These are phyloP conservation scores for Inga leiocalycina DNA, from an alignment of 306 rosid species.

Conservation along the genomic window DNA sequence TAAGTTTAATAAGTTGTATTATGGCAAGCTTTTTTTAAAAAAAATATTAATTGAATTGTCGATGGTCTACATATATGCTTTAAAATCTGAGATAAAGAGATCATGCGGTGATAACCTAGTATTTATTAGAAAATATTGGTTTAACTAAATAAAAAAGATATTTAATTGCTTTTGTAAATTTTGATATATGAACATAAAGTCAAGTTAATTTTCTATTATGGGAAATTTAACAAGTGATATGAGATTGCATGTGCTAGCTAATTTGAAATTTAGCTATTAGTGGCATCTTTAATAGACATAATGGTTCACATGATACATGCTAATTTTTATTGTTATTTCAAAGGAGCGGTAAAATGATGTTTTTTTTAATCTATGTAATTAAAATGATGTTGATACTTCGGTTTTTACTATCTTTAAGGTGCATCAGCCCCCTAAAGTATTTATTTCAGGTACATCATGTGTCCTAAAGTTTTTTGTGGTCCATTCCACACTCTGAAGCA, in stretches of 20 bases:
- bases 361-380: too few species aligned
- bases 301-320: not conserved
- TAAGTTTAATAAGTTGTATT: too few species aligned
- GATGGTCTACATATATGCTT: too few species aligned
- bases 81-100: too few species aligned
- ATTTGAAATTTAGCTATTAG: not conserved
- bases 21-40: too few species aligned
- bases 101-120: too few species aligned
- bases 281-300: not conserved
- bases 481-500: too few species aligned
- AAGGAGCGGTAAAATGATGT: too few species aligned
- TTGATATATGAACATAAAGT: not conserved
- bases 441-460: too few species aligned
- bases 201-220: not conserved
- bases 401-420: not conserved
- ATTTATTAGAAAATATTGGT: slow-evolving; percentile 19
- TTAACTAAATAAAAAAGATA: slow-evolving; percentile 1
- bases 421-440: too few species aligned
- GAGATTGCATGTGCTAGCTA: not conserved
- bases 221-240: not conserved
- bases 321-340: not conserved
- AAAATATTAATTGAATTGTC: too few species aligned
- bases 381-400: not conserved
- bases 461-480: too few species aligned
- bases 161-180: slow-evolving; percentile 5